A percentile compares a stretch with the other conserved stretches of the same genome.
phyloP scores from a whole-genome alignment of 108 stramenopile species.

The Nitzschia inconspicua region DNA sequence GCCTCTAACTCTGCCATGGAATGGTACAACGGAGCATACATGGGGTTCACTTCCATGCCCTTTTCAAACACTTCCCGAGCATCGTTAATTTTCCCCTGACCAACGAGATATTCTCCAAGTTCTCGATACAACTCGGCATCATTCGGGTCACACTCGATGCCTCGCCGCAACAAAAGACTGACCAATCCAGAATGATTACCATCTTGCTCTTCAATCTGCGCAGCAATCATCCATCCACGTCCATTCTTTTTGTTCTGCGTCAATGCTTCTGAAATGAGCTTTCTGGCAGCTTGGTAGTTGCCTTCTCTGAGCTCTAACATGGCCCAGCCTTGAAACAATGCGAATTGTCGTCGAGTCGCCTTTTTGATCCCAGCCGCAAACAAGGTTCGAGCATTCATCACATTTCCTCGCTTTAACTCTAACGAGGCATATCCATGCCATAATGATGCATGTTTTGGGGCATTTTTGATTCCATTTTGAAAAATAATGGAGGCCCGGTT shows the following conservation, averaged over 20 bases:
- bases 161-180: slow-evolving; percentile 58
- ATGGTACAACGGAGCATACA: slow-evolving; percentile 81
- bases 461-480: slow-evolving; percentile 70
- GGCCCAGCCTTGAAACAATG: slow-evolving; percentile 80
- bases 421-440: slow-evolving; percentile 75
- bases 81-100: slow-evolving; percentile 54
- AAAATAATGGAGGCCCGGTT: slow-evolving; percentile 61
- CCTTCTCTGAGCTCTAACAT: slow-evolving; percentile 62
- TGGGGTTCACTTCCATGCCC: slow-evolving; percentile 74
- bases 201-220: slow-evolving; percentile 30
- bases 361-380: slow-evolving; percentile 71
- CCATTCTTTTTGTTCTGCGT: slow-evolving; percentile 70
- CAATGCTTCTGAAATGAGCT: slow-evolving; percentile 67
- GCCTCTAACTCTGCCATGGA: slow-evolving; percentile 87
- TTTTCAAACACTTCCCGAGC: slow-evolving; percentile 69
- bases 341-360: slow-evolving; percentile 50
- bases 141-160: slow-evolving; percentile 74
- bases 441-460: slow-evolving; percentile 68
- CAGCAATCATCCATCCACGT: slow-evolving; percentile 65
- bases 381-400: slow-evolving; percentile 49
- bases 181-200: slow-evolving; percentile 64
- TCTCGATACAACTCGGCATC: slow-evolving; percentile 58
- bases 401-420: slow-evolving; percentile 62
- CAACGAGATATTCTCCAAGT: slow-evolving; percentile 58
- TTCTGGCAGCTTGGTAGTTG: slow-evolving; percentile 59